Evolutionary conservation across 169 alveolate genomes (phyloP), one percentile per base, ranked within the genome.

Genomic region (Eimeria tenella): DNA sequence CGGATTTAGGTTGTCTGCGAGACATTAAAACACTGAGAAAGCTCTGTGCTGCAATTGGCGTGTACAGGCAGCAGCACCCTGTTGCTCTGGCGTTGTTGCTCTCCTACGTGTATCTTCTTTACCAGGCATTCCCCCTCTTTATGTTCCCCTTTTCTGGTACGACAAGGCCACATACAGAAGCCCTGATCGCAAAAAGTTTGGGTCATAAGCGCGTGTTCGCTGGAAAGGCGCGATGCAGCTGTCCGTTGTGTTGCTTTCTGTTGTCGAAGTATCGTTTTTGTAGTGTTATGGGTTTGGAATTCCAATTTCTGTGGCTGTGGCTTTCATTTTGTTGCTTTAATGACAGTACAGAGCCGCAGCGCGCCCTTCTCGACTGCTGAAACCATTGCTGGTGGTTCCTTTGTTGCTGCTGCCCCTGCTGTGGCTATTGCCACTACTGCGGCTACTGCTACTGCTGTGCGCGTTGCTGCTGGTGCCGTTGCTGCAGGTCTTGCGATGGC

Each of bases 11-110:
- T 19, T 13, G 42, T 13, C 63, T 75, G 25, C 86, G 63, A 8
- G 86, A 75, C n/a, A 5, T 75, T 8, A 50, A 31, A 15, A 75
- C 86, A 19, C 60, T 75, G 13, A 5, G 23, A 21, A 75, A 75
- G 86, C 17, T 75, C 9, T 10, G 65, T 52, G 86, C 86, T 52
- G 86, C 86, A 42, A 62, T 75, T 75, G 86, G 65, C 25, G 86
- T 75, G 86, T 75, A 75, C 25, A 31, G 86, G 23, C 86, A 75
- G 63, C 86, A 75, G 86, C 86, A 75, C 13, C 86, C 86, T 50
- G 63, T 75, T 0, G 86, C 86, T 52, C 86, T 75, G 19, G 86
- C 63, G 42, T 49, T 75, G 86, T 25, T 75, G 65, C 86, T 75
- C 63, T 31, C 86, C 23, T 75, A 75, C 23, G 9, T 75, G 4